phyloP scores from a whole-genome alignment of 2,329 filamentous ascomycete species.

The Verticillium nubilum region DNA sequence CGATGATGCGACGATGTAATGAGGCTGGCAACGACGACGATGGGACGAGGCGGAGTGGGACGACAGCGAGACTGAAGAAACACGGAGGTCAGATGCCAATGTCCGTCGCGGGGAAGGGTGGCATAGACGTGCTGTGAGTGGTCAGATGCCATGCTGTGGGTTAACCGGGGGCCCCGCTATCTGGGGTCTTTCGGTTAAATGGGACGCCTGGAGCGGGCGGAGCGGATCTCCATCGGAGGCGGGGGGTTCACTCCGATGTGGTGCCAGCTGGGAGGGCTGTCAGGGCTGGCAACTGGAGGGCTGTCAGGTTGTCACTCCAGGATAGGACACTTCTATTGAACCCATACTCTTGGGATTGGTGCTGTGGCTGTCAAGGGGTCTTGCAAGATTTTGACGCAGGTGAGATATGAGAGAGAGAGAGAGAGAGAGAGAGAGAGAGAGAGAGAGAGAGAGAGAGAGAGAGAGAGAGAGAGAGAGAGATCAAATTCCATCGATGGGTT shows the following conservation, averaged over 20 bases:
- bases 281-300: too few relatives aligned
- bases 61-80: neutral
- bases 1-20: neutral
- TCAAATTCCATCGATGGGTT: too few relatives aligned
- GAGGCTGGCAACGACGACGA: neutral
- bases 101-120: slow-evolving; percentile 1
- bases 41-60: neutral
- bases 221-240: neutral
- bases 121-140: neutral
- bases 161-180: neutral
- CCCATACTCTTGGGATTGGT: too few relatives aligned
- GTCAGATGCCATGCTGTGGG: neutral
- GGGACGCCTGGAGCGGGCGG: neutral
- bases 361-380: too few relatives aligned
- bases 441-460: too few relatives aligned
- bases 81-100: neutral
- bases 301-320: too few relatives aligned
- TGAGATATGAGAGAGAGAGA: too few relatives aligned
- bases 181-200: neutral
- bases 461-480: too few relatives aligned
- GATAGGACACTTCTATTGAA: too few relatives aligned
- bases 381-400: too few relatives aligned
- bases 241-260: neutral
- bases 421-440: too few relatives aligned
- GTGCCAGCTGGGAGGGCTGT: neutral